phyloP scores from a whole-genome alignment of 2,329 filamentous ascomycete genomes.

The Talaromyces rugulosus region DNA sequence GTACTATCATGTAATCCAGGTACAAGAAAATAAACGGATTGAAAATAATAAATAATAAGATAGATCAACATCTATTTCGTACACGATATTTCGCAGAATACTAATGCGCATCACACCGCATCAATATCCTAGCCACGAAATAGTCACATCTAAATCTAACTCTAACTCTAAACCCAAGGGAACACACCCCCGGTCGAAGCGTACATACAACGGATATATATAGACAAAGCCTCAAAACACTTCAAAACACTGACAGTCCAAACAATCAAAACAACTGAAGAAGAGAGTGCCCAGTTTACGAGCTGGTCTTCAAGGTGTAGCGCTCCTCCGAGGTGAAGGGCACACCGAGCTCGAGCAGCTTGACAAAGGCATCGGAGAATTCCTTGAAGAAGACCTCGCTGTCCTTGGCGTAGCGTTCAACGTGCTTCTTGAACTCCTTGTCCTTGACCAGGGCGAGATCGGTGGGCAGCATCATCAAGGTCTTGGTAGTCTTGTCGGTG shows the following conservation, averaged over 20 bases:
- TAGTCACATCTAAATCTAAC: slow-evolving; percentile 6
- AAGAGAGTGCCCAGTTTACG: slow-evolving; percentile 21
- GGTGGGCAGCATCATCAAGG: slow-evolving; percentile 94
- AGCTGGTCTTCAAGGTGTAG: slow-evolving; percentile 61
- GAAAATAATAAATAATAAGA: background rate
- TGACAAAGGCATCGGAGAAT: slow-evolving; percentile 72
- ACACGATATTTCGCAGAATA: background rate
- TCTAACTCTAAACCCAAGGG: background rate
- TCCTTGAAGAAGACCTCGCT: slow-evolving; percentile 91
- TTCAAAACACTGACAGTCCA: background rate
- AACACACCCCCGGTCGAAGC: background rate
- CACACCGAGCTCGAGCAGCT: slow-evolving; percentile 91
- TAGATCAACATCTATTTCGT: background rate
- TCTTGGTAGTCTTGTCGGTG: slow-evolving; percentile 81
- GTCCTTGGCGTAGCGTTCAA: slow-evolving; percentile 87
- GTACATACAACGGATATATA: background rate
- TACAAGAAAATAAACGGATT: too few relatives aligned
- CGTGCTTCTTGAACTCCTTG: slow-evolving; percentile 74
- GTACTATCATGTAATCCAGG: background rate
- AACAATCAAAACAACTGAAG: background rate
- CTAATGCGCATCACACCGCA: background rate
- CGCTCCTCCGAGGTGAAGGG: slow-evolving; percentile 66
- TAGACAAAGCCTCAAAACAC: background rate
- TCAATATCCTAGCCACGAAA: background rate
- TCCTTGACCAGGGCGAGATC: slow-evolving; percentile 86